Conservation (phyloP, 495 filamentous ascomycete genomes). For the Hapsidospora chrysogenum region DNA sequence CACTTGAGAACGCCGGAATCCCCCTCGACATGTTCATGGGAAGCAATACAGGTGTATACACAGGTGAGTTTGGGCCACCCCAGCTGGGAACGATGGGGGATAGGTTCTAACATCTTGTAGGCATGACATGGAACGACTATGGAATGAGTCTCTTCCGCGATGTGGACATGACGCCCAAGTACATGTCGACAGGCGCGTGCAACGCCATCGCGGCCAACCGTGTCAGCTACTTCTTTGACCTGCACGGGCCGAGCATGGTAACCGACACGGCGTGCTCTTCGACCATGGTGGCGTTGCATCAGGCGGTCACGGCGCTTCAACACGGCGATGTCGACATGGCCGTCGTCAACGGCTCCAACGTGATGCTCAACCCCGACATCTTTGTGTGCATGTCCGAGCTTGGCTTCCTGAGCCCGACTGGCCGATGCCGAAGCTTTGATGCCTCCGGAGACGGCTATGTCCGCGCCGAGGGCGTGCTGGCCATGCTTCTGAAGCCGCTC, state of each 20-base stretch:
- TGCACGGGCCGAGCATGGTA: conserved; percentile 39
- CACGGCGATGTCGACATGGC: conserved; percentile 21
- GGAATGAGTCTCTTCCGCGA: conserved; percentile 20
- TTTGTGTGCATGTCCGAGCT: conserved; percentile 20
- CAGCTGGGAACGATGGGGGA: too few species aligned
- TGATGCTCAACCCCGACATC: conserved; percentile 23
- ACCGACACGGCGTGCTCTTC: conserved; percentile 80
- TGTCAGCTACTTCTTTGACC: conserved; percentile 30
- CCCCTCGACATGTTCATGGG: conserved; percentile 28
- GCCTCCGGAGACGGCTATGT: conserved; percentile 23
- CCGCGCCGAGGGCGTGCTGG: conserved; percentile 23
- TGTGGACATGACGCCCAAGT: conserved; percentile 11
- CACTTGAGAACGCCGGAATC: conserved; percentile 31
- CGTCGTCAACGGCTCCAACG: conserved; percentile 27
- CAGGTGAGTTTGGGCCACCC: conserved; percentile 25
- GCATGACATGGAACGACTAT: conserved; percentile 26
- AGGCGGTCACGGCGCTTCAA: conserved; percentile 56
- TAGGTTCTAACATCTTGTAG: too few species aligned
- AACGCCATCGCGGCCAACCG: conserved; percentile 28
- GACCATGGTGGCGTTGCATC: conserved; percentile 34
- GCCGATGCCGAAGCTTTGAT: conserved; percentile 26
- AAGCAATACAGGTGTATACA: conserved; percentile 23
- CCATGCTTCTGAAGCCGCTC: conserved; percentile 35
- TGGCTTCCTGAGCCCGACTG: conserved; percentile 17
- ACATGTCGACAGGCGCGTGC: conserved; percentile 35